Base-by-base conservation (phyloP, 495 filamentous ascomycete species). In the Coniosporium apollinis region DNA sequence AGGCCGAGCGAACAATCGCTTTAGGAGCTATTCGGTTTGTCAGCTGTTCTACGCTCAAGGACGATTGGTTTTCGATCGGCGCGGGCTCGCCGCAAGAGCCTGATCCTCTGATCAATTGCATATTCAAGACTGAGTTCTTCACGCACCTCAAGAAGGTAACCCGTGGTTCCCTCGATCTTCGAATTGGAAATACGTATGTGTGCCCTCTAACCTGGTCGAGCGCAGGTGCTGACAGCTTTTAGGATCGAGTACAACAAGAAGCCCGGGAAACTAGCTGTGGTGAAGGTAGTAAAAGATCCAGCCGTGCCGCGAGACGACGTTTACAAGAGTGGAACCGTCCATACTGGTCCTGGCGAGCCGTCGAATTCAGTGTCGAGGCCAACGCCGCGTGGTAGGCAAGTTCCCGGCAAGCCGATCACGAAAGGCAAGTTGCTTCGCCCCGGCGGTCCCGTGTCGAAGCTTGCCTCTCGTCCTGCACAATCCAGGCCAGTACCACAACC, bases 171-270 rank as follows among this genome's bases (percentile, higher is more conserved):
- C 64, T 89, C 48, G 80, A 79, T 50, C 53, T 97, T 37, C 82
- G 79, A 62, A 81, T 97, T 39, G 71, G 61, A 11, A 74, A 86
- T 20, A 67, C 67, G 59, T 67, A 52, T 57, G 62, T 56, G 38
- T 4, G 26, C 7, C 5, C 5, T 41, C 3, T 6, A 25, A 17
- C 15, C 28, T 19, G 8, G 6, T 19, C 1, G 20, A 2, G 10
- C 8, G 28, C 30, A 22, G 15, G 14, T 18, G 26, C 57, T 64
- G 47, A 65, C 45, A 4, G 22, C 10, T 25, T n/a, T 17, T 40
- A 70, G 64, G 1, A 86, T 99, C 50, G 83, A 94, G 51, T 99
- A 89, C 56, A 84, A 86, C 49, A 99, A 96, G 70, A 99, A 99
- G 61, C 91, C 91, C 3, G 83, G 84, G 22, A 99, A 99, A 63